These are phyloP conservation scores for Ascoidea asiatica DNA, from an alignment of 805 yeast genomes.

Conservation along the genomic window DNA sequence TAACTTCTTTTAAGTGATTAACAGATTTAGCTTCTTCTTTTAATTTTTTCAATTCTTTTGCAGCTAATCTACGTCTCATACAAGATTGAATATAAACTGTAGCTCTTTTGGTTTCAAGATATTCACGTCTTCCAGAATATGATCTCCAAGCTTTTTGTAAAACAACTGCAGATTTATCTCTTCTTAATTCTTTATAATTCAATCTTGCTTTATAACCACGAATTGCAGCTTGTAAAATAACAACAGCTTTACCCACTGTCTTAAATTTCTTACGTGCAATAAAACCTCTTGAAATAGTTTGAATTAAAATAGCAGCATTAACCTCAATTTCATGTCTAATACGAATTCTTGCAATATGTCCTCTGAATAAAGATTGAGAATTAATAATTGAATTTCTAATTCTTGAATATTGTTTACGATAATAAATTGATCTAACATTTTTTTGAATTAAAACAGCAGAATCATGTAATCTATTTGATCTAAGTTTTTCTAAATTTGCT, in stretches of 20 bases:
- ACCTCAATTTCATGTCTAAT: conserved; percentile 41
- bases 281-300: conserved; percentile 48
- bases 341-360: conserved; percentile 40
- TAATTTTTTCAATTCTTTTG: conserved; percentile 43
- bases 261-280: conserved; percentile 27
- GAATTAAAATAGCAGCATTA: conserved; percentile 57
- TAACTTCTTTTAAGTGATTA: conserved; percentile 78
- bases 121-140: conserved; percentile 41
- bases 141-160: conserved; percentile 73
- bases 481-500: conserved; percentile 76
- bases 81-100: conserved; percentile 66
- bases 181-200: conserved; percentile 32
- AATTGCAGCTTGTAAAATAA: conserved; percentile 34
- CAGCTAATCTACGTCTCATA: conserved; percentile 66
- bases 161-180: conserved; percentile 47
- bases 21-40: conserved; percentile 88
- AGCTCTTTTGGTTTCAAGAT: conserved; percentile 31
- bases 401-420: conserved; percentile 46
- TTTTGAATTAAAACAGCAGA: conserved; percentile 83
- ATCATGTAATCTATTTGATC: conserved; percentile 62
- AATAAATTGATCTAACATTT: conserved; percentile 51
- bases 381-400: conserved; percentile 37
- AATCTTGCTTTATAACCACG: conserved; percentile 42
- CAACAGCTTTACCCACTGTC: conserved; percentile 18
- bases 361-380: conserved; percentile 54